Evolutionary conservation across 2,329 filamentous ascomycete genomes (phyloP).

Genomic region (Onygena corvina): DNA sequence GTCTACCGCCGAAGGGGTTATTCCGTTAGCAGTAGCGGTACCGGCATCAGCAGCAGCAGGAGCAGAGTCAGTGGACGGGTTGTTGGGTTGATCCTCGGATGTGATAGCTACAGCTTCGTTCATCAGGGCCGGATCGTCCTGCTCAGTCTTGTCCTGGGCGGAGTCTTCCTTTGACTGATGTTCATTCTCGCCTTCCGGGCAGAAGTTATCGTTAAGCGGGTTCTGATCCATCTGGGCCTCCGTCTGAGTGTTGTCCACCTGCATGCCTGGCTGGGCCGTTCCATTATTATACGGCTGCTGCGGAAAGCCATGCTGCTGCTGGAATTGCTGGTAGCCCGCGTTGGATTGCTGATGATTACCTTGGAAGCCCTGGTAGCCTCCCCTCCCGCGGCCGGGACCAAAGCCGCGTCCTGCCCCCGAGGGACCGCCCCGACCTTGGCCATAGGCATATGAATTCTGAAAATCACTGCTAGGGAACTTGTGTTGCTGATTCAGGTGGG

Average conservation of each 20-base stretch:
- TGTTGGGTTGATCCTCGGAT: background rate
- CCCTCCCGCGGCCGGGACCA: slow-evolving; percentile 31
- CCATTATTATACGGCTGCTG: background rate
- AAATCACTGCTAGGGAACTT: slow-evolving; percentile 49
- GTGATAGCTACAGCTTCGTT: background rate
- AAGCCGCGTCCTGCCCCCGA: slow-evolving; percentile 47
- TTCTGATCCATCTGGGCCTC: slow-evolving; percentile 2
- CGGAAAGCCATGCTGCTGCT: slow-evolving; percentile 16
- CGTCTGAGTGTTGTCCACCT: background rate
- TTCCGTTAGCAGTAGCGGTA: background rate
- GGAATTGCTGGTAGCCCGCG: slow-evolving; percentile 21
- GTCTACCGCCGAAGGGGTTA: background rate
- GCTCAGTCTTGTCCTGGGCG: background rate
- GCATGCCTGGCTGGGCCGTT: background rate
- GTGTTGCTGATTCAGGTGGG: slow-evolving; percentile 42
- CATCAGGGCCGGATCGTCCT: background rate
- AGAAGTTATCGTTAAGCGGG: slow-evolving; percentile 25
- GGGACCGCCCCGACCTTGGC: slow-evolving; percentile 44
- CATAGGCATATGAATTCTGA: slow-evolving; percentile 61
- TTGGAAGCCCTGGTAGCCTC: slow-evolving; percentile 27
- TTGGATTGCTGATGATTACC: slow-evolving; percentile 29
- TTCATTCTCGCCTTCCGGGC: slow-evolving; percentile 26
- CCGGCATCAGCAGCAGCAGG: background rate
- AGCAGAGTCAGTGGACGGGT: background rate
- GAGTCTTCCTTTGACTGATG: slow-evolving; percentile 16